Base-by-base conservation (phyloP, 164 flowering plant species). In the Chimonanthus salicifolius region DNA sequence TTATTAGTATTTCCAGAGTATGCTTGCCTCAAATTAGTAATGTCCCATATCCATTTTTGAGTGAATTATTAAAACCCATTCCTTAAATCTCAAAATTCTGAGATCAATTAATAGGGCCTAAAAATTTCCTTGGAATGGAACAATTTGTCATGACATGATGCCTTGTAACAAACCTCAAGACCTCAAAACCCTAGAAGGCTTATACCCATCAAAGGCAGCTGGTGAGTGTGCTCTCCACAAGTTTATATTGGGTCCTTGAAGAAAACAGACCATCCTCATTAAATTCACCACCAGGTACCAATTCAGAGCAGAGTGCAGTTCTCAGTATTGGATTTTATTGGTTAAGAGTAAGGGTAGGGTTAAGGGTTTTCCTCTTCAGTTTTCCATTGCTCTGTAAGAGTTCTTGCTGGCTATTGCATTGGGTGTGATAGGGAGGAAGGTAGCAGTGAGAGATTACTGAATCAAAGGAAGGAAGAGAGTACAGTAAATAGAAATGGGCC, bases 401-500 rank as follows among this genome's bases (percentile, higher is more conserved):
- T 50, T 49, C 20, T 49, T 13, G n/a, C 21, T 65, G 58, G 5
- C 47, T 51, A 9, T 7, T 72, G 11, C 9, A 33, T 64, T 8
- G 43, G 68, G 20, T 72, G 49, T 49, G 51, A 18, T 18, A 46
- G 47, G 48, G 20, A 46, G 16, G 69, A 44, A 66, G 33, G 33
- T 1, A 33, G 33, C 33, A 33, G 51, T n/a, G 74, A 64, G 67
- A 20, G 68, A 72, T 7, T 46, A 15, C 33, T 33, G 20, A 71
- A 15, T 49, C 7, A 11, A 50, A 60, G 65, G 7, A 62, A 58
- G 51, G 51, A 58, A 62, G 44, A 50, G 49, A 16, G 47, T 58
- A n/a, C 18, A 11, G n/a, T 64, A 44, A 47, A 49, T 69, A 74
- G 76, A 77, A 71, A 92, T 91, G 97, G 93, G 94, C 20, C 97